Evolutionary conservation across 2,329 filamentous ascomycete species (phyloP).

Genomic region (Fusarium sublunatum): DNA sequence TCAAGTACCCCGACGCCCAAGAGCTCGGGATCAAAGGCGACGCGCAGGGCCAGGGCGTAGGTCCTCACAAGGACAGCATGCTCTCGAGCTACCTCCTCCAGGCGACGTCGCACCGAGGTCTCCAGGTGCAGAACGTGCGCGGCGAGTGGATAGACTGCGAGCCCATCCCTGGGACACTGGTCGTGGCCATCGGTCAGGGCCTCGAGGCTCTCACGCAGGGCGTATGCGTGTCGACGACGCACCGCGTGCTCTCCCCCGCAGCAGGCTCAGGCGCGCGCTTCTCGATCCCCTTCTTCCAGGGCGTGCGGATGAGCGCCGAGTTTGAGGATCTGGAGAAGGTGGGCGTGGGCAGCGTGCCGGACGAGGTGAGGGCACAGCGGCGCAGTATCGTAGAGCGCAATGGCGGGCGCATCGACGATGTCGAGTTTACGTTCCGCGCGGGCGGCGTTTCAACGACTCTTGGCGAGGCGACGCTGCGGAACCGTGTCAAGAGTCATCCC

Average conservation of each 20-base stretch:
- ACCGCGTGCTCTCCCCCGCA: slow-evolving; percentile 80
- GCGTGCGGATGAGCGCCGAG: slow-evolving; percentile 79
- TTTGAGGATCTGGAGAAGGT: slow-evolving; percentile 79
- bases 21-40: slow-evolving; percentile 62
- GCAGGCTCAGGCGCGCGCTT: slow-evolving; percentile 78
- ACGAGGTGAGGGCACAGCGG: slow-evolving; percentile 71
- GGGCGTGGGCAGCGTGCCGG: slow-evolving; percentile 69
- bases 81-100: slow-evolving; percentile 84
- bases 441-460: slow-evolving; percentile 74
- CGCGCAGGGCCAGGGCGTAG: slow-evolving; percentile 69
- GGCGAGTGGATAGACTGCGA: slow-evolving; percentile 87
- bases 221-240: slow-evolving; percentile 84
- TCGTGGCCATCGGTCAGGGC: slow-evolving; percentile 89
- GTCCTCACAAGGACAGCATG: slow-evolving; percentile 89
- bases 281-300: slow-evolving; percentile 90
- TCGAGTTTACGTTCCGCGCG: slow-evolving; percentile 86
- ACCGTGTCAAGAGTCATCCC: slow-evolving; percentile 86
- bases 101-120: slow-evolving; percentile 77
- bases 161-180: slow-evolving; percentile 79
- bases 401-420: slow-evolving; percentile 73
- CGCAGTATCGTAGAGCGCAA: slow-evolving; percentile 67
- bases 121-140: slow-evolving; percentile 84
- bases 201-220: slow-evolving; percentile 87
- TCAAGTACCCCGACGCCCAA: slow-evolving; percentile 82
- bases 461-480: slow-evolving; percentile 86